Base-by-base conservation (phyloP, 768 basidiomycete genomes). In the Kondoa subrosea region DNA sequence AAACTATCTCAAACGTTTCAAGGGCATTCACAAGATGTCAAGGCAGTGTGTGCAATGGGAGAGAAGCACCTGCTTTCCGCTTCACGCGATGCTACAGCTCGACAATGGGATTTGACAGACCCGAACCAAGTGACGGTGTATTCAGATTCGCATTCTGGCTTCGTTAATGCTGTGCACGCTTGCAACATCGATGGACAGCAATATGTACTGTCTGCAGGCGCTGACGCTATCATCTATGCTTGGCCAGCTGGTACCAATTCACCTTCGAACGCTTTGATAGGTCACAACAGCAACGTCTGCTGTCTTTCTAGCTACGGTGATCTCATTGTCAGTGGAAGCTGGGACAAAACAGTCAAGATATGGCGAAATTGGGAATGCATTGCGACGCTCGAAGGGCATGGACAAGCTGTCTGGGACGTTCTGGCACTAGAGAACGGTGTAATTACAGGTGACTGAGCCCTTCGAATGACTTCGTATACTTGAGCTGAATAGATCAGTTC, bases 301-400 rank as follows among this genome's bases (percentile, higher is more conserved):
- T 82, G 88, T 26, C 80, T 99, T 67, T 82, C 89, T 74, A 83
- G 85, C 2, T 83, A 83, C 12, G 77, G 82, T 8, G 81, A 81
- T 58, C 81, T 83, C 63, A 85, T 97, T 69, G 84, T 95, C 67
- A 92, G 89, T 4, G 95, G 95, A 25, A 93, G 90, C 57, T 99
- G 95, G 95, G 95, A 97, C 74, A 96, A 92, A 76, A 90, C 93
- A 1, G 93, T 91, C 34, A 89, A 90, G 78, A 87, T 99, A 1
- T 76, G 76, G 76, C 71, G 70, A 32, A 57, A 71, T 25, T 96
- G 91, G 91, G 85, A 84, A 77, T 81, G 87, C 73, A 80, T 80
- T 4, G 83, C 87, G 72, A 87, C 87, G 69, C 82, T 99, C 65
- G 83, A 84, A 73, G 89, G 86, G 21, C 93, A 97, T 75, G 80